Conservation (phyloP, 1,284 basidiomycete genomes). For the Sporisorium scitamineum region DNA sequence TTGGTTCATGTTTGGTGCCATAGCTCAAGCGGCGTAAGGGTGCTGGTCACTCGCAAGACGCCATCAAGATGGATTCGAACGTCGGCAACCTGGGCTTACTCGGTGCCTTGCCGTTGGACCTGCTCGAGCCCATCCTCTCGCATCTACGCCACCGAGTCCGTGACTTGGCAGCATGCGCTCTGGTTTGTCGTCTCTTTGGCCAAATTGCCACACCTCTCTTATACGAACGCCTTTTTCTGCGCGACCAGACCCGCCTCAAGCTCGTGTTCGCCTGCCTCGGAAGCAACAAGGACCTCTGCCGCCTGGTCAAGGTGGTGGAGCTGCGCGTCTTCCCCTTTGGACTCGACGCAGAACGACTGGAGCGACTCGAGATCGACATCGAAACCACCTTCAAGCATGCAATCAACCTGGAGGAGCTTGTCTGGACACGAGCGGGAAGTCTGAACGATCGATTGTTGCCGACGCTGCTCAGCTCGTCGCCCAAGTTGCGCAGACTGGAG, state of each 20-base stretch:
- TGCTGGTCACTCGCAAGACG: constrained; percentile 15
- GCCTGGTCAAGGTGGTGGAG: constrained; percentile 56
- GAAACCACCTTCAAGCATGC: constrained; percentile 41
- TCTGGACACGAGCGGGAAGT: constrained; percentile 66
- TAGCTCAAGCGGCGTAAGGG: neutral
- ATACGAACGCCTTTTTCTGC: constrained; percentile 64
- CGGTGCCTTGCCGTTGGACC: constrained; percentile 55
- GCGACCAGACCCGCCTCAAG: constrained; percentile 59
- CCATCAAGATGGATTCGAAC: constrained; percentile 7
- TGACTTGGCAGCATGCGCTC: constrained; percentile 58
- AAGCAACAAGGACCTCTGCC: constrained; percentile 37
- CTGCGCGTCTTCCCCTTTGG: constrained; percentile 66
- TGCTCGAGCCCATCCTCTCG: constrained; percentile 53
- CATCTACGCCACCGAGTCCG: constrained; percentile 50
- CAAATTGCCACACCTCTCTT: constrained; percentile 51
- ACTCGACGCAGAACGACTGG: constrained; percentile 59
- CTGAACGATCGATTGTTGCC: constrained; percentile 60
- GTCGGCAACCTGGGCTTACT: constrained; percentile 17
- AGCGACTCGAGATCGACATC: constrained; percentile 57
- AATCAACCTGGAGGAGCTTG: constrained; percentile 48
- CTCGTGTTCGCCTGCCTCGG: constrained; percentile 58
- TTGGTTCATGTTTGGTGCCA: constrained; percentile 3
- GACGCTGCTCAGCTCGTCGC: constrained; percentile 35
- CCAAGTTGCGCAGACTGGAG: constrained; percentile 50
- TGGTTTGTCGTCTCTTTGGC: constrained; percentile 44